A percentile compares a stretch with the other conserved stretches of the same genome.
phyloP scores from a whole-genome alignment of 2,329 filamentous ascomycete genomes.

The Colletotrichum sp. region DNA sequence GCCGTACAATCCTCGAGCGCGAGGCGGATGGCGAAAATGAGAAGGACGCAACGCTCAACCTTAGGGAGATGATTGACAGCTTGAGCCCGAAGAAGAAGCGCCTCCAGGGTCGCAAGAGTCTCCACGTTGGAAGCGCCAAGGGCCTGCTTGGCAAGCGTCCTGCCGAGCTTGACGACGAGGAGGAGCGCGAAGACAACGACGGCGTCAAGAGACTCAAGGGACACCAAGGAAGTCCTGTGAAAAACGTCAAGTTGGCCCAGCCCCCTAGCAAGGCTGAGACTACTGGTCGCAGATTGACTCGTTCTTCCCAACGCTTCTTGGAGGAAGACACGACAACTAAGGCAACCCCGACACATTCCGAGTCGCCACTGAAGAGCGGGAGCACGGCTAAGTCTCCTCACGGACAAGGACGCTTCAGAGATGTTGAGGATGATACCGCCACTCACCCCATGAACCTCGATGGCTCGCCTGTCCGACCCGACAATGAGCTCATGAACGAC shows the following conservation, averaged over 20 bases:
- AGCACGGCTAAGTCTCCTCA: constrained; percentile 59
- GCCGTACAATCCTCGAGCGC: constrained; percentile 59
- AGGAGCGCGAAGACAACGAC: constrained; percentile 63
- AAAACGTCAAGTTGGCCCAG: constrained; percentile 72
- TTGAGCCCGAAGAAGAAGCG: constrained; percentile 77
- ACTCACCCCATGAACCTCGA: constrained; percentile 47
- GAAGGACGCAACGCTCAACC: constrained; percentile 67
- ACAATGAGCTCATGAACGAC: constrained; percentile 50
- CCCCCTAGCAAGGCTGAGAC: constrained; percentile 72
- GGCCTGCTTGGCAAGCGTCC: constrained; percentile 79
- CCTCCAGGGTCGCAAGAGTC: constrained; percentile 73
- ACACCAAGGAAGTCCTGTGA: constrained; percentile 78
- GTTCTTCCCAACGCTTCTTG: constrained; percentile 52
- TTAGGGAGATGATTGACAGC: constrained; percentile 79
- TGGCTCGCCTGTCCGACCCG: constrained; percentile 43
- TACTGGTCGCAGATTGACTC: constrained; percentile 63
- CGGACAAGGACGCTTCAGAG: constrained; percentile 59
- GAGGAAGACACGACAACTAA: constrained; percentile 40
- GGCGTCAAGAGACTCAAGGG: constrained; percentile 73
- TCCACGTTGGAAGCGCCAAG: constrained; percentile 76
- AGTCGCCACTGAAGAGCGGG: constrained; percentile 52
- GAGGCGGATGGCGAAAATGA: constrained; percentile 58
- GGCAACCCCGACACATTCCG: constrained; percentile 45
- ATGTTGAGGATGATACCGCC: constrained; percentile 53
- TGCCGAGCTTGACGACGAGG: constrained; percentile 69